Evolutionary conservation across 164 flowering plant genomes (phyloP), one percentile per base, ranked within the genome.

Genomic region (Vitis rupestris): DNA sequence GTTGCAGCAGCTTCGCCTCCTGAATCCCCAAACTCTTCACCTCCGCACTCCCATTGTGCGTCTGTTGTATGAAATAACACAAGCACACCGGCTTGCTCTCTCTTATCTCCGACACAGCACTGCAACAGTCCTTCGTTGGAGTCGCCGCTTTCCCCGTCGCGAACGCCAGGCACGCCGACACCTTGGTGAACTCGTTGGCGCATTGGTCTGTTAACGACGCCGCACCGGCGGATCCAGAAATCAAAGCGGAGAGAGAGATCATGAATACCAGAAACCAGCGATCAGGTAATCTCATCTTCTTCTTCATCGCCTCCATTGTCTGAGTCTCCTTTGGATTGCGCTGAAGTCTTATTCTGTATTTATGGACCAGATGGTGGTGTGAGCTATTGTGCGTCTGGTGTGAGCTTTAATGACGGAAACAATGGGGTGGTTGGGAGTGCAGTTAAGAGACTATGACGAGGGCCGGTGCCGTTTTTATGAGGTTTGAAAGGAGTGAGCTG

Each of bases 51-150:
- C 92, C 94, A 3, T 79, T 72, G 62, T 86, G 82, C 1, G 78
- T 69, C 77, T 83, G 82, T 70, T 79, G 84, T 19, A 91, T 86
- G 12, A 91, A 29, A 66, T 23, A 83, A 51, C 97, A 91, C 57
- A 91, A 64, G 68, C 97, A 91, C 54, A 71, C 88, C 8, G 92
- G 87, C 8, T 83, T 68, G 4, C 27, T 66, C 2, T 73, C 80
- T 72, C 71, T 83, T 0, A 89, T 78, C 0, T 67, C 79, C 44
- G 69, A 59, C 67, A 79, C 82, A 49, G 87, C 8, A 2, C 13
- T 55, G 68, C 98, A 93, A 63, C 98, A 93, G 14, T 84, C 80
- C 29, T 66, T 71, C 8, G 84, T 54, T 61, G 97, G 97, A 17
- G 71, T 37, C 27, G 62, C 64, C 44, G 74, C 76, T 70, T 81